Evolutionary conservation across 2,329 filamentous ascomycete species (phyloP).

Genomic region (Fusarium udum): DNA sequence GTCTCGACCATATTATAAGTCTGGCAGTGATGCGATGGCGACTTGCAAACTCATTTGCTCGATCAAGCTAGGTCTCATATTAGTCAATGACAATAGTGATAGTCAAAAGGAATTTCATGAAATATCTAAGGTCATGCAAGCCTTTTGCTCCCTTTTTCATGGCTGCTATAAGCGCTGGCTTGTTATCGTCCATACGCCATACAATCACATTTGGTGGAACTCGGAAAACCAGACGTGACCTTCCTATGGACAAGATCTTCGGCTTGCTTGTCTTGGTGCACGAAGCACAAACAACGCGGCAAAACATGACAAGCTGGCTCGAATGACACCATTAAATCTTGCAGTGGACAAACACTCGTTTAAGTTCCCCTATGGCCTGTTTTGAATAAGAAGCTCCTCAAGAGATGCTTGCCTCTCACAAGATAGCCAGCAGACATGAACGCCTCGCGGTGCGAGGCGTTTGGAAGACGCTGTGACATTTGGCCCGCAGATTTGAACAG

Average conservation of each 20-base stretch:
- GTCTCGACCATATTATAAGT: background rate
- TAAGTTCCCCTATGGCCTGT: background rate
- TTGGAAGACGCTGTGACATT: background rate
- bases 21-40: background rate
- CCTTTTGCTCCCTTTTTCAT: conserved; percentile 22
- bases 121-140: background rate
- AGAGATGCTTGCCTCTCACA: conserved; percentile 7
- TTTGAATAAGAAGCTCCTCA: conserved; percentile 6
- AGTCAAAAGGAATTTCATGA: background rate
- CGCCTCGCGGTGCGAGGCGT: background rate
- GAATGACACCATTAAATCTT: conserved; percentile 25
- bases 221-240: conserved; percentile 15
- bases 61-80: background rate
- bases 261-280: conserved; percentile 19
- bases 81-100: conserved; percentile 5
- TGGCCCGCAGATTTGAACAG: background rate
- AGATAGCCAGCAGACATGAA: background rate
- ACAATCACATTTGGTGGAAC: conserved; percentile 30
- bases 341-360: conserved; percentile 26
- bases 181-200: conserved; percentile 11
- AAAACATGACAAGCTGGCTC: conserved; percentile 18
- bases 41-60: background rate
- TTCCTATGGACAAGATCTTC: conserved; percentile 17
- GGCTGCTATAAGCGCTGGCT: conserved; percentile 15
- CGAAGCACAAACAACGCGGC: conserved; percentile 20